Evolutionary conservation across 129 eudicot genomes (phyloP), one percentile per base, ranked within the genome.

Genomic region (Oenanthe sinensis): DNA sequence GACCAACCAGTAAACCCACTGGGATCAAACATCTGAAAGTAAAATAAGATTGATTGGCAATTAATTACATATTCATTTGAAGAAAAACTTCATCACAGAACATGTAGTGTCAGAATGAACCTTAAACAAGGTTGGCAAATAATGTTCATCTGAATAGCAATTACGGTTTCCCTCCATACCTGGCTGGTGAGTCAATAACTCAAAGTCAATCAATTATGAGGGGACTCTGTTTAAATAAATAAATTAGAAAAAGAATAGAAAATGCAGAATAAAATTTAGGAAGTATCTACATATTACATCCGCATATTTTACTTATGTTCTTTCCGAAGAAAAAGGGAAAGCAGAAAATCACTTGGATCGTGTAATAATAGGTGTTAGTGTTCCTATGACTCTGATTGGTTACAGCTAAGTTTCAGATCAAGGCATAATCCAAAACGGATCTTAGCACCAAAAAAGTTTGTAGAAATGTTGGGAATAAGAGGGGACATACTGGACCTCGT

Each of bases 81-180:
- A 74, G 33, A 20, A 75, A 78, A 24, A 74, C 22, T 6, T 22
- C 65, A 87, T 30, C 46, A 55, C 13, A 84, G 44, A 10, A 67
- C 49, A 55, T 17, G 15, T 42, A 6, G 58, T 79, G 11, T 49
- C 63, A 65, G 30, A 19, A 63, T 88, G 68, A 63, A 90, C 97
- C 77, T 84, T 60, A 84, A 90, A 88, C 77, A 88, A 85, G 44
- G 96, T 90, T 14, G 88, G 96, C 40, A 90, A 81, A 71, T 90
- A 90, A 85, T 90, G 96, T 77, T 90, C 96, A 62, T 90, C 96
- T 30, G 96, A 85, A 17, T 90, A 90, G 87, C 96, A 90, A 77
- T 90, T 90, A 30, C 60, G 58, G 60, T 85, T 82, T 24, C 87
- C 86, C 69, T 90, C 96, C 87, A 90, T 85, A 68, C 89, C 90